A percentile compares a stretch with the other conserved stretches of the same genome.
Conservation (phyloP, 116 monocot genomes). For the Zostera marina region DNA sequence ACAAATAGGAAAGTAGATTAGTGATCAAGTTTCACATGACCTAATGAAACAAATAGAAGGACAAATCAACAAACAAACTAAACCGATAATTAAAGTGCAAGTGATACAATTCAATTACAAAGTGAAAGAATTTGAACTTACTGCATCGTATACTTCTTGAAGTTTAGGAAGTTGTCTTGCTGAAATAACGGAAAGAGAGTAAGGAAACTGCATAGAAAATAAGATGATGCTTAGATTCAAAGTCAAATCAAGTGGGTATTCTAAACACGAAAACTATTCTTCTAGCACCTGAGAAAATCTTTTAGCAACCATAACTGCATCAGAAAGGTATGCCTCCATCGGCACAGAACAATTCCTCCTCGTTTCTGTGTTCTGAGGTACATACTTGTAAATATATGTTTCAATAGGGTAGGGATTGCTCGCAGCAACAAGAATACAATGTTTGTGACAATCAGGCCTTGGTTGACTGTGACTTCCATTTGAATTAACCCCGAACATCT, state of each 20-base stretch:
- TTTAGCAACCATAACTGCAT: constrained; percentile 86
- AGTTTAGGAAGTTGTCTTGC: constrained; percentile 88
- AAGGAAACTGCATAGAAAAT: constrained; percentile 29
- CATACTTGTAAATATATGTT: constrained; percentile 39
- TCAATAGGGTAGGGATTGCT: constrained; percentile 82
- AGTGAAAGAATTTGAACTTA: constrained; percentile 14
- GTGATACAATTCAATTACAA: background rate
- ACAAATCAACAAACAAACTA: background rate
- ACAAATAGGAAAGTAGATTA: too few species aligned
- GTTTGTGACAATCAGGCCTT: constrained; percentile 58
- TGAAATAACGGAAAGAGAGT: constrained; percentile 79
- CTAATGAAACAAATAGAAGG: background rate
- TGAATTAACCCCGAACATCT: constrained; percentile 40
- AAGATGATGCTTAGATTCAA: background rate
- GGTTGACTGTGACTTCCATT: constrained; percentile 41
- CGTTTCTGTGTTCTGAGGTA: constrained; percentile 34
- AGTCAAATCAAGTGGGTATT: background rate
- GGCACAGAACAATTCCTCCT: constrained; percentile 21
- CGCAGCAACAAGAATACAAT: constrained; percentile 83
- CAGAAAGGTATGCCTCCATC: constrained; percentile 43
- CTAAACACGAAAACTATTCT: background rate
- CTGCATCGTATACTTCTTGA: constrained; percentile 71
- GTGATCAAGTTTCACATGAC: background rate
- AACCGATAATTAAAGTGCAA: background rate
- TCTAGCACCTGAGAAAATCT: constrained; percentile 55